Evolutionary conservation across 1,139 yeast species (phyloP).

Genomic region (Geotrichum armillariae): DNA sequence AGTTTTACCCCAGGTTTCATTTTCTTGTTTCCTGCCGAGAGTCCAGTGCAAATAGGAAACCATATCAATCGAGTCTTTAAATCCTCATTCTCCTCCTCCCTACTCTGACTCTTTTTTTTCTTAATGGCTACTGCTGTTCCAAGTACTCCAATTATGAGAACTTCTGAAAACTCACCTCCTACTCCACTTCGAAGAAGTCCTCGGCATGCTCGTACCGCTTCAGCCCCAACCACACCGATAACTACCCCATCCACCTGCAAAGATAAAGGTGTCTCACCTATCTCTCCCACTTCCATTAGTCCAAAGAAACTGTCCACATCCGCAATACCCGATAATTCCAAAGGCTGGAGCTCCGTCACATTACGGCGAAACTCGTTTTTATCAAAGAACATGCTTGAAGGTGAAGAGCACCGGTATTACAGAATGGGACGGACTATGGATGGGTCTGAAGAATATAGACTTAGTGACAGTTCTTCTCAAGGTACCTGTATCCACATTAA

Average conservation of each 20-base stretch:
- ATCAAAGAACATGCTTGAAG: slow-evolving; percentile 16
- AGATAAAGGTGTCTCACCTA: neutral
- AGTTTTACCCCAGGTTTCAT: neutral
- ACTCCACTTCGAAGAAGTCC: neutral
- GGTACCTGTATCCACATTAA: no score
- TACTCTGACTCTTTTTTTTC: no score
- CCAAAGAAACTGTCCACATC: no score
- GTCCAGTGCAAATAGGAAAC: neutral
- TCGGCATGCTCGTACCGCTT: neutral
- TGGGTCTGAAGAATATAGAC: slow-evolving; percentile 15
- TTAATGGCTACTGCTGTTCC: slow-evolving; percentile 1
- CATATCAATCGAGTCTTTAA: no score
- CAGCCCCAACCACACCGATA: no score
- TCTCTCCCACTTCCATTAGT: neutral
- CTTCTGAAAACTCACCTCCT: neutral
- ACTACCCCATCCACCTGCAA: neutral
- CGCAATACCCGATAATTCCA: neutral
- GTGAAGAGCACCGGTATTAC: slow-evolving; percentile 19
- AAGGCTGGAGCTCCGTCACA: slow-evolving; percentile 1
- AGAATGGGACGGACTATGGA: slow-evolving; percentile 15
- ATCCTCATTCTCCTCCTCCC: no score
- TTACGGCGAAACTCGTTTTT: slow-evolving; percentile 8
- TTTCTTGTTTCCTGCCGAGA: neutral
- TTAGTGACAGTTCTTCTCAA: slow-evolving; percentile 18
- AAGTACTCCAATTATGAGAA: neutral